Conservation (phyloP, 2,329 filamentous ascomycete species). For the Colletotrichum echinochloae region DNA sequence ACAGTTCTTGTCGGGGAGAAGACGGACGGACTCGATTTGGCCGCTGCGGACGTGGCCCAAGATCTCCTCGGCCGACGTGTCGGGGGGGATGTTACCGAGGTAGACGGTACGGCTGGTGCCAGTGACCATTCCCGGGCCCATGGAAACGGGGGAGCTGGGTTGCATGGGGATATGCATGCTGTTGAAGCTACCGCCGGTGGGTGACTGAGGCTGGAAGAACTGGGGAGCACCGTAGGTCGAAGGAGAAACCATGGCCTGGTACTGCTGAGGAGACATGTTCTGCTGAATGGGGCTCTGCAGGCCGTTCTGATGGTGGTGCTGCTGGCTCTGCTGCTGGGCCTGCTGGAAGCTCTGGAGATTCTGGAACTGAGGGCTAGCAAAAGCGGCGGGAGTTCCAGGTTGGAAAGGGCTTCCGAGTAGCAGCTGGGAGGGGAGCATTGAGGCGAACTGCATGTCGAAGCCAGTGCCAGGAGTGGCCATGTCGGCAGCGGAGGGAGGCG, state of each 20-base stretch:
- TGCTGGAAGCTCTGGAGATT: constrained; percentile 82
- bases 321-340: constrained; percentile 63
- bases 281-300: constrained; percentile 81
- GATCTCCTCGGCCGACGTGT: constrained; percentile 97
- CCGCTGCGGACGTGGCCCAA: constrained; percentile 95
- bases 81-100: constrained; percentile 96
- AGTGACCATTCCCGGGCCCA: constrained; percentile 83
- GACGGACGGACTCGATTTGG: constrained; percentile 97
- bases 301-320: constrained; percentile 65
- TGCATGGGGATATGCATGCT: constrained; percentile 67
- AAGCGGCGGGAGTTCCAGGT: constrained; percentile 89
- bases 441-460: constrained; percentile 99
- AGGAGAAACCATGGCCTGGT: constrained; percentile 87
- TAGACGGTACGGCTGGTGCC: constrained; percentile 97
- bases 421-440: constrained; percentile 92
- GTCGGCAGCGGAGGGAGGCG: constrained; percentile 71
- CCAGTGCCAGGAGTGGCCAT: constrained; percentile 88
- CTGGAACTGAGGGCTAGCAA: constrained; percentile 92
- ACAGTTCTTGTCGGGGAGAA: constrained; percentile 99
- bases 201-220: constrained; percentile 90
- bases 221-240: constrained; percentile 85
- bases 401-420: constrained; percentile 97
- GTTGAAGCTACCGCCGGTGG: constrained; percentile 76
- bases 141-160: constrained; percentile 80
- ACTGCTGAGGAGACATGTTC: constrained; percentile 83